Conservation (phyloP, 2,329 filamentous ascomycete genomes). For the Hawksworthiomyces lignivorus region DNA sequence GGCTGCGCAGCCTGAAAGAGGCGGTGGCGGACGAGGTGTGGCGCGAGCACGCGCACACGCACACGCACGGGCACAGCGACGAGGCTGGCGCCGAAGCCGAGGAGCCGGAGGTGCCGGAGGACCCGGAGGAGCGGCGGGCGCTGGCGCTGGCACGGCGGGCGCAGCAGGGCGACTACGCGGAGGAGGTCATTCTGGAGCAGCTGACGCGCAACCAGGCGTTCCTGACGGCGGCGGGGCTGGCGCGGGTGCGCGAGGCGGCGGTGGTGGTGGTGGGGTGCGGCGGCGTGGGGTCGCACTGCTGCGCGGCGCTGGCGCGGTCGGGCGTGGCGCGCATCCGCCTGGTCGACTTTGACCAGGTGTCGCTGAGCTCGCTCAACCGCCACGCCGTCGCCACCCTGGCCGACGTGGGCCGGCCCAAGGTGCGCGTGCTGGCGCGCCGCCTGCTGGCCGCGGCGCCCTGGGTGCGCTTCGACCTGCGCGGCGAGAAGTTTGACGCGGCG, state of each 20-base stretch:
- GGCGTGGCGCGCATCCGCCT: slow-evolving; percentile 83
- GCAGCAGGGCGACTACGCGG: slow-evolving; percentile 56
- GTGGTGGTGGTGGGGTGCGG: slow-evolving; percentile 88
- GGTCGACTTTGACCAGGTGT: slow-evolving; percentile 97
- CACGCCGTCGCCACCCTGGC: slow-evolving; percentile 90
- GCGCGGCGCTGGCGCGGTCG: slow-evolving; percentile 76
- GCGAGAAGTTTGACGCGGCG: slow-evolving; percentile 69
- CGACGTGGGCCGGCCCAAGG: slow-evolving; percentile 89
- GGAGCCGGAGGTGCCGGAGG: slow-evolving; percentile 55
- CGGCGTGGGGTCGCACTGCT: slow-evolving; percentile 88
- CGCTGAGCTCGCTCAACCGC: slow-evolving; percentile 86
- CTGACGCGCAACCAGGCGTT: slow-evolving; percentile 90
- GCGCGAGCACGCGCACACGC: neutral
- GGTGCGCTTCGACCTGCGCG: slow-evolving; percentile 79
- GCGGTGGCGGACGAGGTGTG: slow-evolving; percentile 38
- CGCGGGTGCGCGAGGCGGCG: slow-evolving; percentile 71
- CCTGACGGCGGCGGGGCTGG: slow-evolving; percentile 71
- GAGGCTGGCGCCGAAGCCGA: slow-evolving; percentile 17
- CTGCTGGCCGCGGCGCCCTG: slow-evolving; percentile 85
- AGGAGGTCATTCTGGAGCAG: slow-evolving; percentile 87
- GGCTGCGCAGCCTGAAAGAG: slow-evolving; percentile 49
- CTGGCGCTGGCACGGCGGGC: slow-evolving; percentile 51
- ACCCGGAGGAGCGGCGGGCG: slow-evolving; percentile 56
- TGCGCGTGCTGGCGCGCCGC: slow-evolving; percentile 70
- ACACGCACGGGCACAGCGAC: slow-evolving; percentile 18